phyloP scores from a whole-genome alignment of 2,329 filamentous ascomycete genomes.

The Calonectria hawksworthii region DNA sequence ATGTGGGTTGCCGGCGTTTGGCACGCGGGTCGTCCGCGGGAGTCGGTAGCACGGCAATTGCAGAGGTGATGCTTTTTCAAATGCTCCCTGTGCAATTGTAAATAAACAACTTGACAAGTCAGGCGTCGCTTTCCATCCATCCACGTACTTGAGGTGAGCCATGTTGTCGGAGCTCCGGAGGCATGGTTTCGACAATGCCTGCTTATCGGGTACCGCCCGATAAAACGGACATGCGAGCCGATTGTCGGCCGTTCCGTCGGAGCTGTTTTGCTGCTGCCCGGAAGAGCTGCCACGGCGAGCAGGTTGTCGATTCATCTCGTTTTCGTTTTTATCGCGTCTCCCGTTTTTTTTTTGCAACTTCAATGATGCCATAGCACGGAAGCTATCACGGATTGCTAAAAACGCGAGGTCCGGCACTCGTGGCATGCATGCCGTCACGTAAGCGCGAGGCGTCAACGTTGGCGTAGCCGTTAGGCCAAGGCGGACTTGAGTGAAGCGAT shows the following conservation, averaged over 20 bases:
- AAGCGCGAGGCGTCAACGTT: background rate
- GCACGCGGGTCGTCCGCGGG: background rate
- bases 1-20: background rate
- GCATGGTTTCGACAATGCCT: background rate
- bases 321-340: background rate
- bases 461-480: background rate
- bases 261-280: background rate
- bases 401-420: background rate
- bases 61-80: background rate
- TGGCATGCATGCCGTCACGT: background rate
- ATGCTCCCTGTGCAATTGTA: background rate
- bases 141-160: background rate
- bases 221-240: background rate
- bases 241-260: background rate
- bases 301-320: background rate
- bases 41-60: background rate
- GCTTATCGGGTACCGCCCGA: background rate
- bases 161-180: background rate
- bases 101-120: background rate
- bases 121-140: background rate
- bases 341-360: background rate
- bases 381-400: background rate
- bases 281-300: background rate
- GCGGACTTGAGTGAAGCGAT: background rate
- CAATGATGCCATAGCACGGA: background rate